Percentiles rank a stretch among this genome's conserved stretches.
Conservation (phyloP, 768 basidiomycete species). For the Tricholoma bakamatsutake region DNA sequence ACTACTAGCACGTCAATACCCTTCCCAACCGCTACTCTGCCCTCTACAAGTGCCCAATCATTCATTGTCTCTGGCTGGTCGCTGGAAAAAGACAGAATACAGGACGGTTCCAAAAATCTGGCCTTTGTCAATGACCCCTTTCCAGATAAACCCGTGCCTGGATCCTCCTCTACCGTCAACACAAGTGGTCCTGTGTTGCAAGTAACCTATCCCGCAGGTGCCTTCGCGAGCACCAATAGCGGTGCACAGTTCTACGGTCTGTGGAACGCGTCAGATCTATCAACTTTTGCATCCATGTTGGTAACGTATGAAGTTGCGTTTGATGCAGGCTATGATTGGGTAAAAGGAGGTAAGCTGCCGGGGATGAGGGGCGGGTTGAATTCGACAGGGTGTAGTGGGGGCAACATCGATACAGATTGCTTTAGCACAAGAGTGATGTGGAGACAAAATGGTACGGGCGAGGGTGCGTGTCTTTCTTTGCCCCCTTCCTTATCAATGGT, state of each 20-base stretch:
- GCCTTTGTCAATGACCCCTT: slow-evolving; percentile 67
- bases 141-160: slow-evolving; percentile 38
- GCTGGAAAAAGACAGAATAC: slow-evolving; percentile 53
- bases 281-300: slow-evolving; percentile 60
- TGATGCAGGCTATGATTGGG: slow-evolving; percentile 58
- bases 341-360: slow-evolving; percentile 73
- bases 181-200: slow-evolving; percentile 43
- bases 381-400: slow-evolving; percentile 63
- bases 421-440: slow-evolving; percentile 77
- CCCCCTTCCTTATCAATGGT: neutral
- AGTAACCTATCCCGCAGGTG: slow-evolving; percentile 58
- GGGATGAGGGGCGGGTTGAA: slow-evolving; percentile 67
- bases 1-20: slow-evolving; percentile 57
- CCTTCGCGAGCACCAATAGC: slow-evolving; percentile 53
- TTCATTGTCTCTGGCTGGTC: slow-evolving; percentile 55
- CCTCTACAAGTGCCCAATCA: slow-evolving; percentile 41
- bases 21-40: slow-evolving; percentile 58
- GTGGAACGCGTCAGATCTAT: slow-evolving; percentile 58
- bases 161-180: slow-evolving; percentile 16
- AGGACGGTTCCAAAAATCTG: slow-evolving; percentile 49
- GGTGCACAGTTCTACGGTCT: slow-evolving; percentile 64
- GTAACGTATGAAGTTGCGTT: slow-evolving; percentile 74
- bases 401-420: slow-evolving; percentile 60
- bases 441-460: slow-evolving; percentile 56
- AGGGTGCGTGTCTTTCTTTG: slow-evolving; percentile 44